Percentiles rank a stretch among this genome's conserved stretches.
phyloP scores from a whole-genome alignment of 768 basidiomycete species.

The Multifurca ochricompacta region DNA sequence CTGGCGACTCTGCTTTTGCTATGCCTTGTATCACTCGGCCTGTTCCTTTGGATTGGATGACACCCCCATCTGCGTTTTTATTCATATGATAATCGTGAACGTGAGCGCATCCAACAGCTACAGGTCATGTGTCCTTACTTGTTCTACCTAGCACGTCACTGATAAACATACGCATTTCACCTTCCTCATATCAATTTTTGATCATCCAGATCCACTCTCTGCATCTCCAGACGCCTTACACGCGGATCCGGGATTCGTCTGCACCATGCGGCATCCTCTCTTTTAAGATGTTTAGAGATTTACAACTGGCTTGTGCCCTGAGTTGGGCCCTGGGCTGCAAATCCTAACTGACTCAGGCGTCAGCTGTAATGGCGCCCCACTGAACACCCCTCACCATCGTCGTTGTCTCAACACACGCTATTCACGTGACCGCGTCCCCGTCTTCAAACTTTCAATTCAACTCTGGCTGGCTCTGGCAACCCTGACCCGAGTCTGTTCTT shows the following conservation, averaged over 20 bases:
- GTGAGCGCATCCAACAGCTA: neutral
- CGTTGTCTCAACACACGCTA: too few relatives aligned
- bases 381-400: too few relatives aligned
- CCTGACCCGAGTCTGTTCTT: neutral
- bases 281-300: neutral
- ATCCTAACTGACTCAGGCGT: neutral
- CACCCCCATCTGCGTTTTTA: too few relatives aligned
- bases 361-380: too few relatives aligned
- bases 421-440: neutral
- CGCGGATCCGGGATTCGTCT: slow-evolving; percentile 11
- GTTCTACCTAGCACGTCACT: neutral
- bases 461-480: too few relatives aligned
- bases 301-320: too few relatives aligned
- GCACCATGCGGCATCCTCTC: neutral
- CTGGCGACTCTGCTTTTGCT: too few relatives aligned
- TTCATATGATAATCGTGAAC: neutral
- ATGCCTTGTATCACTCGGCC: too few relatives aligned
- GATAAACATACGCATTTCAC: neutral
- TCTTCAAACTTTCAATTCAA: too few relatives aligned
- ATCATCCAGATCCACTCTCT: neutral
- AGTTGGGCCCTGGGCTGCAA: neutral
- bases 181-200: slow-evolving; percentile 2
- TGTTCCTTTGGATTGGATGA: too few relatives aligned
- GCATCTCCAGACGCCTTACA: neutral
- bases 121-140: neutral